Evolutionary conservation across 495 filamentous ascomycete genomes (phyloP).

Genomic region (Jackrogersella minutella): DNA sequence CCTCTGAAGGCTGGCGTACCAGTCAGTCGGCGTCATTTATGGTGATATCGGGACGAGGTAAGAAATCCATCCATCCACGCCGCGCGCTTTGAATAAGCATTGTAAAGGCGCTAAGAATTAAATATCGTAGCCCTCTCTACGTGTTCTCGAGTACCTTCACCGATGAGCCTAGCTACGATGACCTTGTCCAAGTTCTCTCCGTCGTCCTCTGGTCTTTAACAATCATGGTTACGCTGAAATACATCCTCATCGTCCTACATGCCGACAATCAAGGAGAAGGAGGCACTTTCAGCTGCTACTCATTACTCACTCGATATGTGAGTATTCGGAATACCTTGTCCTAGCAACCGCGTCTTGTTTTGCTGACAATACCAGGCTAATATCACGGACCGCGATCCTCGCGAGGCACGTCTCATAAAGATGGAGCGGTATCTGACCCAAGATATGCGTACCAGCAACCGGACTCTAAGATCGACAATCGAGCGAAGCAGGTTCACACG

Average conservation of each 20-base stretch:
- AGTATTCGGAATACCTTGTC: constrained; percentile 33
- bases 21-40: constrained; percentile 76
- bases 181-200: constrained; percentile 74
- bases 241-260: constrained; percentile 70
- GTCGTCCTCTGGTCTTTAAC: constrained; percentile 78
- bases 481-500: constrained; percentile 64
- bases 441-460: constrained; percentile 62
- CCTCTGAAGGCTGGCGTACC: constrained; percentile 64
- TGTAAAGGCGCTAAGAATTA: not conserved
- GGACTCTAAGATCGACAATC: constrained; percentile 61
- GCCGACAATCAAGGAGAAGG: constrained; percentile 83
- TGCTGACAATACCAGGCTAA: constrained; percentile 52
- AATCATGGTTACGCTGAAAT: constrained; percentile 78
- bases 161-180: constrained; percentile 61
- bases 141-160: constrained; percentile 76
- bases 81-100: not conserved
- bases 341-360: not conserved
- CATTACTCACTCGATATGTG: constrained; percentile 74
- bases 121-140: constrained; percentile 64
- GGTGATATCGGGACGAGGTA: constrained; percentile 76
- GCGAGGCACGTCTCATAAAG: constrained; percentile 56
- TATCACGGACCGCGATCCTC: constrained; percentile 64
- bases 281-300: constrained; percentile 77
- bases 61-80: not conserved
- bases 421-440: constrained; percentile 67